A percentile compares a stretch with the other conserved stretches of the same genome.
Evolutionary conservation across 306 rosid genomes (phyloP).

Genomic region (Cicer arietinum): DNA sequence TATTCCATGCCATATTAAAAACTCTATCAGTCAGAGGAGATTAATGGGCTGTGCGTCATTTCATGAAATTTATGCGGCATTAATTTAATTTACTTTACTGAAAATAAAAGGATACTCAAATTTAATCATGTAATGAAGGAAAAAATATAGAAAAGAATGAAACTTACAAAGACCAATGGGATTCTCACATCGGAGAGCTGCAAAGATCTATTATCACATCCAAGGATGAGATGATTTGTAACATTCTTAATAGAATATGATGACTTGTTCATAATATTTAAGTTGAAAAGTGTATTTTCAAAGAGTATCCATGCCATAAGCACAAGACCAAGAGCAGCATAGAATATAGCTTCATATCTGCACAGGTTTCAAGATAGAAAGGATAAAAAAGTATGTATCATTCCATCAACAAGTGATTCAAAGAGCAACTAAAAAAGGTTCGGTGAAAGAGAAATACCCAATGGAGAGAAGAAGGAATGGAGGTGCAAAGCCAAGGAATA

Average conservation of each 20-base stretch:
- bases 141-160: conserved; percentile 33
- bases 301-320: conserved; percentile 91
- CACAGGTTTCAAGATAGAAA: conserved; percentile 44
- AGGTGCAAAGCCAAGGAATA: conserved; percentile 92
- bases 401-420: conserved; percentile 12
- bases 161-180: conserved; percentile 79
- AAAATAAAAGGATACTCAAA: conserved; percentile 20
- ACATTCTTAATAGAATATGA: conserved; percentile 50
- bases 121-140: conserved; percentile 24
- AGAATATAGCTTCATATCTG: conserved; percentile 91
- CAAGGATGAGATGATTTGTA: conserved; percentile 53
- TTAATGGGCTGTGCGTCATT: neutral
- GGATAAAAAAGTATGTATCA: neutral
- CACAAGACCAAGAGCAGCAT: conserved; percentile 79
- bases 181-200: conserved; percentile 83
- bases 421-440: conserved; percentile 26
- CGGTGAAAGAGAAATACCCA: conserved; percentile 61
- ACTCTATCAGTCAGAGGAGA: neutral
- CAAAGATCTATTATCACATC: conserved; percentile 65
- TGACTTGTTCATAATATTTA: conserved; percentile 54
- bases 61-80: neutral
- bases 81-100: conserved; percentile 9
- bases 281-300: conserved; percentile 76
- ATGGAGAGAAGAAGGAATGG: conserved; percentile 91
- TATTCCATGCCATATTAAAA: conserved; percentile 9